These are phyloP conservation scores for Epichloe scottii DNA, from an alignment of 2,329 filamentous ascomycete species.

Conservation along the genomic window DNA sequence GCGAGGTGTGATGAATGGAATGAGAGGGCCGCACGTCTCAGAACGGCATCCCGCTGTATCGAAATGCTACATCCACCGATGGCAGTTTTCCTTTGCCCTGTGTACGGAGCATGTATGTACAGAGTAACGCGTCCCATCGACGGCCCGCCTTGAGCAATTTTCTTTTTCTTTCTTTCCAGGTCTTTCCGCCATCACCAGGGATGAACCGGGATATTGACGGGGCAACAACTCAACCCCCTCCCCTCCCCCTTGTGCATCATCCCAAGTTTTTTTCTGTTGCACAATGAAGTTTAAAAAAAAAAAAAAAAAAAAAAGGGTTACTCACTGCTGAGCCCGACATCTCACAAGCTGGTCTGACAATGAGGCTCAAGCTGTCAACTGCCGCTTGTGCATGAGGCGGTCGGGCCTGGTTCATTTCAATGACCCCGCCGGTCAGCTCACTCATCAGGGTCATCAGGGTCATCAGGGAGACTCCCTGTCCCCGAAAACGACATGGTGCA, in stretches of 20 bases:
- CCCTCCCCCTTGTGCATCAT: background rate
- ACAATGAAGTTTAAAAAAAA: background rate
- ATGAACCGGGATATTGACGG: no score
- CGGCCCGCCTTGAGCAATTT: background rate
- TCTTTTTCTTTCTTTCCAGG: background rate
- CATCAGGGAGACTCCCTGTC: background rate
- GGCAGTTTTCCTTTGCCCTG: no score
- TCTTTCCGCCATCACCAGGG: background rate
- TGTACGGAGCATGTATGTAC: no score
- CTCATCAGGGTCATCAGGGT: no score
- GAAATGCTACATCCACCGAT: no score
- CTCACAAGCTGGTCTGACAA: background rate
- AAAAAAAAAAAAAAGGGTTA: background rate
- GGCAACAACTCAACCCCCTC: no score
- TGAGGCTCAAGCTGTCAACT: background rate
- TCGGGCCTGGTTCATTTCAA: background rate
- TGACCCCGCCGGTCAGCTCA: background rate
- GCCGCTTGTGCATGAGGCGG: background rate
- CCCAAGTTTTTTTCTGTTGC: background rate
- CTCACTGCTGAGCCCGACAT: background rate
- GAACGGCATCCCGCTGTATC: no score
- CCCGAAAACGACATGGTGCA: background rate
- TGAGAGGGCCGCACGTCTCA: no score
- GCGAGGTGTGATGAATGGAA: background rate
- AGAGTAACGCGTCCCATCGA: no score